Conservation (phyloP, 345 rosid species). For the Eucalyptus guilfoylei region DNA sequence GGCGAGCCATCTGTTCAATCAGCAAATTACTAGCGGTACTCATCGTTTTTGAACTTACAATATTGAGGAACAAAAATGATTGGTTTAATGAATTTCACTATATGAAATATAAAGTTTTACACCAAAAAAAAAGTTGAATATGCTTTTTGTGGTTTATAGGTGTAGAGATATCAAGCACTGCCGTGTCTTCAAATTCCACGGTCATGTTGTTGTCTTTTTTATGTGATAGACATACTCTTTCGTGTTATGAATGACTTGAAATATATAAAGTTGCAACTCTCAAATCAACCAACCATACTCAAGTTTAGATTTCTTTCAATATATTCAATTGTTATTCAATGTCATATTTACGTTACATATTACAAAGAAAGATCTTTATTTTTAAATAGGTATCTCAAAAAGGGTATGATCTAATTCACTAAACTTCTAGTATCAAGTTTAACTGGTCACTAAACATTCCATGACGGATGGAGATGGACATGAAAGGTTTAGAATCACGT, state of each 20-base stretch:
- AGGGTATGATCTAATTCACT: neutral
- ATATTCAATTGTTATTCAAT: neutral
- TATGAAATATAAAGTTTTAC: neutral
- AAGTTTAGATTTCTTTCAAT: neutral
- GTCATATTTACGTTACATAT: neutral
- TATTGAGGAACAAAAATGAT: neutral
- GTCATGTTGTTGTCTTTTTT: neutral
- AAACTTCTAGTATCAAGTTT: neutral
- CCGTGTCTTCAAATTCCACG: accelerated
- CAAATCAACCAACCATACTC: neutral
- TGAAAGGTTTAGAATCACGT: neutral
- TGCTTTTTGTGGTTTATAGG: neutral
- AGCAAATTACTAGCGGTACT: neutral
- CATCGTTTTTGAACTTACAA: neutral
- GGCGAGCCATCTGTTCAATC: neutral
- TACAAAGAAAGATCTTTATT: neutral
- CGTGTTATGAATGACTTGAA: neutral
- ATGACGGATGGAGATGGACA: neutral
- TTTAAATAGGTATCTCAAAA: neutral
- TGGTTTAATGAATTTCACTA: neutral
- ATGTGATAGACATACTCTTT: neutral
- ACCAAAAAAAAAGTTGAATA: neutral
- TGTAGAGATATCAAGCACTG: neutral
- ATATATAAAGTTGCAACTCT: neutral
- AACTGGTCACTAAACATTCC: neutral